Evolutionary conservation across 2,329 filamentous ascomycete genomes (phyloP).

Genomic region (Orbilia blumenaviensis): DNA sequence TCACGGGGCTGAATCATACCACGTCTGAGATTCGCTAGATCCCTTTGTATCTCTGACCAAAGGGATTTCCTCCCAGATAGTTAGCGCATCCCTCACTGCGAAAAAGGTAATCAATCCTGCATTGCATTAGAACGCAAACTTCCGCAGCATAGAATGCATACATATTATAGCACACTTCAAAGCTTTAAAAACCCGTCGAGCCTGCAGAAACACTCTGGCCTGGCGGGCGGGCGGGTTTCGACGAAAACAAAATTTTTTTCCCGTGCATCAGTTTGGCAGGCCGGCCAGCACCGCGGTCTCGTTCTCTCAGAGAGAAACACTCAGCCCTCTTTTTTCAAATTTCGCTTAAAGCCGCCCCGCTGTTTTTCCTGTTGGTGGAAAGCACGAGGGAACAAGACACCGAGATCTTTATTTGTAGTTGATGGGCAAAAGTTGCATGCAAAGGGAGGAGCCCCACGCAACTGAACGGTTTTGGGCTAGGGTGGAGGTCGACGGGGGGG

Average conservation of each 20-base stretch:
- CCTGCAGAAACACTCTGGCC: conserved; percentile 30
- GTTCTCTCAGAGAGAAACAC: conserved; percentile 50
- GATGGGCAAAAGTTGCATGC: conserved; percentile 29
- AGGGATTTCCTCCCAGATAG: conserved; percentile 23
- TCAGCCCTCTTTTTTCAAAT: conserved; percentile 54
- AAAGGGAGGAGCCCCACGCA: conserved; percentile 54
- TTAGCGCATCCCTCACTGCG: conserved; percentile 32
- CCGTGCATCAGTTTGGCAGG: conserved; percentile 36
- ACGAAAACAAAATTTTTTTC: conserved; percentile 44
- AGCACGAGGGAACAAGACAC: conserved; percentile 50
- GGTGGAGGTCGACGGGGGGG: conserved; percentile 16
- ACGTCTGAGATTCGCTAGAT: conserved; percentile 39
- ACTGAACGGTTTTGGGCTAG: conserved; percentile 44
- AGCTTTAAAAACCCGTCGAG: conserved; percentile 12
- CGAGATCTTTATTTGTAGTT: conserved; percentile 29
- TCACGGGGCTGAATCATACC: conserved; percentile 54
- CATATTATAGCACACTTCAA: not conserved
- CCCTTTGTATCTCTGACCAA: conserved; percentile 45
- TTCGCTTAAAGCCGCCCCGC: conserved; percentile 53
- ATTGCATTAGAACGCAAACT: conserved; percentile 40
- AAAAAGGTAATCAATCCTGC: conserved; percentile 35
- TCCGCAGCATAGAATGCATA: conserved; percentile 35
- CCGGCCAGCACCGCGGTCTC: conserved; percentile 19
- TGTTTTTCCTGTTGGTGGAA: conserved; percentile 53
- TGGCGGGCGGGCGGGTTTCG: not conserved